Base-by-base conservation (phyloP, 2,329 filamentous ascomycete genomes). In the Calonectria hongkongensis region DNA sequence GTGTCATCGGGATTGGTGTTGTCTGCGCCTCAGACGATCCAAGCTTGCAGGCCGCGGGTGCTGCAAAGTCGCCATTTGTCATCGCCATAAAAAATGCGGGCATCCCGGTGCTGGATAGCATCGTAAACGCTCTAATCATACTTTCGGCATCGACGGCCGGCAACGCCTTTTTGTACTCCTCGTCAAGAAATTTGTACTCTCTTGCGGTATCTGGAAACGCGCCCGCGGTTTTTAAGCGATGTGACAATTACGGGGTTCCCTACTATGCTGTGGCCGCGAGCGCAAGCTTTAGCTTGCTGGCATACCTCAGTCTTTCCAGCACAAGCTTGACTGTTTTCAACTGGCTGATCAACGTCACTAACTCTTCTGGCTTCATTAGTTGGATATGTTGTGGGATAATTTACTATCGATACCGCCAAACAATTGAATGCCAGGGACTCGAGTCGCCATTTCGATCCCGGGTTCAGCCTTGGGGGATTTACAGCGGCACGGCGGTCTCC, bases 261-360 rank as follows among this genome's bases (percentile, higher is more conserved):
- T 91, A 83, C 62, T 73, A 60, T 88, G 94, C 76, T 76, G 85
- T 84, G 18, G 88, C 86, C 9, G 88, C 91, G 0, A 81, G 69
- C 91, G 90, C 18, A 87, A 86, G 84, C 81, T 88, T 94, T 77
- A 91, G 92, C 43, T 25, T 93, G 13, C 87, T 95, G 3, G 91
- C 91, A 0, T 95, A 92, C 84, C 90, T 95, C 82, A 94, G 93
- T 79, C 87, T 93, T 15, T 92, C 89, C 56, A 89, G 88, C 77
- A 89, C 87, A 36, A 92, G 92, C 18, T 88, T 89, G 54, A 86
- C 86, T 5, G 93, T 94, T 6, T 95, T 94, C 81, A 88, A 87
- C 69, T 94, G 93, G 91, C 93, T 95, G 81, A 88, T 92, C 78
- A 94, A 93, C 80, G 88, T 94, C 67, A 92, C 91, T 18, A 94